Evolutionary conservation across 1,284 basidiomycete genomes (phyloP), one percentile per base, ranked within the genome.

Genomic region (Pseudozyma hubeiensis): DNA sequence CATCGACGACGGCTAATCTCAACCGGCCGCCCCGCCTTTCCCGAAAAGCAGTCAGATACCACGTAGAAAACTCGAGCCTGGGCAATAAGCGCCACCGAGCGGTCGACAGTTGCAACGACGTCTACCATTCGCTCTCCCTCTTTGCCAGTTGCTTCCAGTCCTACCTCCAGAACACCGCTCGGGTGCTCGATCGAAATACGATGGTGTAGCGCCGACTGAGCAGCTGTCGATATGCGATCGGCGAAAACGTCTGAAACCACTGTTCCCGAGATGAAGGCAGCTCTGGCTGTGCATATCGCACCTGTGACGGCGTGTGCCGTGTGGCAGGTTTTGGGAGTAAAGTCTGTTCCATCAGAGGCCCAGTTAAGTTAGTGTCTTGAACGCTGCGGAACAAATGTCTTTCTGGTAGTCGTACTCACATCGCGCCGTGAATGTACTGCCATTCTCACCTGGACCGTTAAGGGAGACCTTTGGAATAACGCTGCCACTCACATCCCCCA

Each of bases 181-280:
- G 47, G 47, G 35, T 48, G 47, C 47, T 48, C 33, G 47, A 48
- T 48, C 16, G 47, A 48, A 7, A 48, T 48, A n/a, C 47, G 47
- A 48, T 33, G 47, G 14, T 48, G 47, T 1, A 33, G 30, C 24
- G 45, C 29, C 17, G 44, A 45, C 19, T n/a, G 17, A 2, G 44
- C 19, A 17, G 44, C 17, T 9, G 17, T 45, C 44, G 19, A 11
- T n/a, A 8, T 29, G 4, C 19, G 45, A 34, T 14, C 34, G n/a
- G 47, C 17, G 17, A 34, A 35, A 19, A 48, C 35, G 33, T 35
- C 16, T 10, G 33, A 48, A n/a, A 48, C 47, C 30, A 48, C 47
- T 1, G 16, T 48, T 35, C 47, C 47, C 6, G 31, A 5, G 13
- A 48, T 48, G 33, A 19, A 48, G 8, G 47, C 47, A 2, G 47